Conservation (phyloP, 2,329 filamentous ascomycete genomes). For the Hypoxylon sp. region DNA sequence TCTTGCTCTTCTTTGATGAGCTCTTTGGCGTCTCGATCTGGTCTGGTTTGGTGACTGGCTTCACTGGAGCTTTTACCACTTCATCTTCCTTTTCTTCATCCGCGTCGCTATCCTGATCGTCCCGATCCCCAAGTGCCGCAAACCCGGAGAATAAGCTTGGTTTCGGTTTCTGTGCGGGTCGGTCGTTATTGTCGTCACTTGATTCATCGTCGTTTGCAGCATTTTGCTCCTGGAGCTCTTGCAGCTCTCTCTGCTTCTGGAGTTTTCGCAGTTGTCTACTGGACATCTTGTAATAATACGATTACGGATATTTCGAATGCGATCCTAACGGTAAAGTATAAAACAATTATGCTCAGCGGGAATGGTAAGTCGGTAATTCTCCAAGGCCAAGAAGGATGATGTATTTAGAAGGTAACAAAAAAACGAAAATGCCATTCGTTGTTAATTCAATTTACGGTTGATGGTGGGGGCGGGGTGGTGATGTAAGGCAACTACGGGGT, state of each 20-base stretch:
- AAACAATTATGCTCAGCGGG: no score
- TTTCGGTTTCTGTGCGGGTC: constrained; percentile 51
- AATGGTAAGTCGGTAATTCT: no score
- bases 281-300: no score
- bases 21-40: constrained; percentile 26
- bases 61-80: constrained; percentile 35
- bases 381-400: no score
- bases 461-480: constrained; percentile 11
- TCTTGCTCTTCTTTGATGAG: constrained; percentile 52
- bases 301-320: no score
- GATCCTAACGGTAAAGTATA: no score
- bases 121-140: constrained; percentile 59
- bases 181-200: constrained; percentile 48
- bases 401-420: not conserved
- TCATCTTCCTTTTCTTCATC: constrained; percentile 44
- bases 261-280: constrained; percentile 47
- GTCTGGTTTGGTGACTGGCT: constrained; percentile 25
- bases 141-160: constrained; percentile 58
- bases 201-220: constrained; percentile 51
- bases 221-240: constrained; percentile 49
- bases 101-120: constrained; percentile 50
- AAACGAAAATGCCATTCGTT: not conserved
- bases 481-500: not conserved
- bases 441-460: no score
- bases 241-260: constrained; percentile 59